A percentile compares a stretch with the other conserved stretches of the same genome.
These are phyloP conservation scores for Neonectria faginata DNA, from an alignment of 2,329 filamentous ascomycete species.

Conservation along the genomic window DNA sequence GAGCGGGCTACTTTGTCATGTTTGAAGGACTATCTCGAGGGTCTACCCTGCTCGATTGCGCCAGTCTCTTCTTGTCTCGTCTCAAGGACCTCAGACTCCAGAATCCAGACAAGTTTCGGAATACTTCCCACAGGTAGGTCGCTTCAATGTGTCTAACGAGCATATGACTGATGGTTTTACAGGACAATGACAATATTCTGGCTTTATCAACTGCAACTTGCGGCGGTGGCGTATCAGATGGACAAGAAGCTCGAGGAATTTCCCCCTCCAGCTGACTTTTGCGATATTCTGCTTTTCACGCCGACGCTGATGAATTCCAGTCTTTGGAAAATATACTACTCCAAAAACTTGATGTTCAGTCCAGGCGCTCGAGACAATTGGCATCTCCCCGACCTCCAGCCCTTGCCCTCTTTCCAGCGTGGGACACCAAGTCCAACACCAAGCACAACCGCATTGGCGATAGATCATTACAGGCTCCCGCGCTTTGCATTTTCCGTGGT, in stretches of 20 bases:
- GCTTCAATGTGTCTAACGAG: background rate
- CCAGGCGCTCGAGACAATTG: conserved; percentile 45
- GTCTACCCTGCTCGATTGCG: conserved; percentile 43
- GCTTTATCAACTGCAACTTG: conserved; percentile 50
- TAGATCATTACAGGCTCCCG: conserved; percentile 39
- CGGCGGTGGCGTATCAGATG: conserved; percentile 44
- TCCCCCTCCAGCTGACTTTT: conserved; percentile 38
- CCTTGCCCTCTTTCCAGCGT: conserved; percentile 39
- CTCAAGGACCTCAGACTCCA: conserved; percentile 42
- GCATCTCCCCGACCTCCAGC: conserved; percentile 47
- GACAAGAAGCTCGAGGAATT: conserved; percentile 22
- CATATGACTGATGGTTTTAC: background rate
- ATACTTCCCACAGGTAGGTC: conserved; percentile 49
- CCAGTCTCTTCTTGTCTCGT: conserved; percentile 47
- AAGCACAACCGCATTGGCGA: background rate
- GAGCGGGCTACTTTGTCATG: conserved; percentile 49
- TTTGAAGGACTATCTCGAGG: conserved; percentile 43
- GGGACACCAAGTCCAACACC: background rate
- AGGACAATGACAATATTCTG: conserved; percentile 52
- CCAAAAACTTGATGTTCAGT: conserved; percentile 49
- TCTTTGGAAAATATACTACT: conserved; percentile 50
- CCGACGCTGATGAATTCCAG: conserved; percentile 47
- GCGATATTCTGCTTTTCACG: conserved; percentile 39
- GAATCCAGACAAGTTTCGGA: conserved; percentile 48
- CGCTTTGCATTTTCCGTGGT: conserved; percentile 49